These are phyloP conservation scores for Aurifilum marmelostoma DNA, from an alignment of 2,329 filamentous ascomycete species.

Conservation along the genomic window DNA sequence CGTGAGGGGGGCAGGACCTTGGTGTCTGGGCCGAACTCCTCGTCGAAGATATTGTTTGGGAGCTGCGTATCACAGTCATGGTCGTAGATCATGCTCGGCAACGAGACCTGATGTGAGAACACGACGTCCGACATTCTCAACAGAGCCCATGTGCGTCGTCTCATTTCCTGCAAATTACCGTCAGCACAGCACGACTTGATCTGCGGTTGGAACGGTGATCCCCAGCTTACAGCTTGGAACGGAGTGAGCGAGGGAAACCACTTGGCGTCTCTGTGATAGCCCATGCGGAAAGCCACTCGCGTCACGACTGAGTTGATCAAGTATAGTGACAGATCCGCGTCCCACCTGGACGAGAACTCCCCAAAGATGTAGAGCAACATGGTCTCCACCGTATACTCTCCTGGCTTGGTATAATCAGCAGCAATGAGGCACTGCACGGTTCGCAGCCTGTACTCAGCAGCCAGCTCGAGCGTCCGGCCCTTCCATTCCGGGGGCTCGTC, in stretches of 20 bases:
- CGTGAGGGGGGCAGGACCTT: constrained; percentile 69
- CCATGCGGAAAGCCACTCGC: constrained; percentile 68
- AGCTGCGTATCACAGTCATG: constrained; percentile 76
- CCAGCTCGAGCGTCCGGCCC: constrained; percentile 63
- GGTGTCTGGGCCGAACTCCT: constrained; percentile 73
- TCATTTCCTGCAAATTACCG: constrained; percentile 62
- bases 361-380: constrained; percentile 76
- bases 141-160: constrained; percentile 69
- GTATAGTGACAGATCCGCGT: constrained; percentile 71
- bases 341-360: constrained; percentile 73
- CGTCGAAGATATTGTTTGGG: constrained; percentile 79
- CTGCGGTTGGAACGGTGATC: not conserved
- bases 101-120: constrained; percentile 74
- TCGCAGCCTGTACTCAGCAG: constrained; percentile 67
- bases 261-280: constrained; percentile 76
- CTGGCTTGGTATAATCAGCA: constrained; percentile 76
- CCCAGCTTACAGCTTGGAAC: constrained; percentile 66
- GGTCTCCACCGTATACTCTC: constrained; percentile 77
- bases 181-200: not conserved
- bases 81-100: constrained; percentile 71
- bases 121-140: constrained; percentile 74
- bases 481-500: constrained; percentile 81
- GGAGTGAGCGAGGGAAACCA: constrained; percentile 73
- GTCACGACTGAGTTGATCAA: constrained; percentile 59
- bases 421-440: constrained; percentile 79